Percentiles rank a stretch among this genome's conserved stretches.
Evolutionary conservation across 441 rosid species (phyloP).

Genomic region (Isatis lusitanica): DNA sequence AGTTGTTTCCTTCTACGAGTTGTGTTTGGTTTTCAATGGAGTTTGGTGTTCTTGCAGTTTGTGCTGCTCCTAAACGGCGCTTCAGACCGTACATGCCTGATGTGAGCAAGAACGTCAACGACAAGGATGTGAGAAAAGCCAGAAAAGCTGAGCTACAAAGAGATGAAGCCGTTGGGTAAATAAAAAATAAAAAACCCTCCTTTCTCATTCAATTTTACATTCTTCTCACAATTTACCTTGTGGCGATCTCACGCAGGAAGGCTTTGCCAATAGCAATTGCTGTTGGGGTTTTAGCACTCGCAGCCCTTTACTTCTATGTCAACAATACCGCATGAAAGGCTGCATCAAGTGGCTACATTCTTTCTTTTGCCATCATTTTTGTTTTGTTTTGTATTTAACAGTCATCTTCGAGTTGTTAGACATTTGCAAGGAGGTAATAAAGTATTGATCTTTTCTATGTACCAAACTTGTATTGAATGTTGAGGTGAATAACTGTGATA

Average conservation of each 20-base stretch:
- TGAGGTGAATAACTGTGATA: neutral
- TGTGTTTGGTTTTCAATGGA: neutral
- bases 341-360: neutral
- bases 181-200: neutral
- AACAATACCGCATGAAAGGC: constrained; percentile 44
- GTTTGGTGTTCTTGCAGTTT: constrained; percentile 51
- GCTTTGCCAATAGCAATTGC: constrained; percentile 74
- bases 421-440: neutral
- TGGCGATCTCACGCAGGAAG: constrained; percentile 45
- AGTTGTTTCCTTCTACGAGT: neutral
- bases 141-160: constrained; percentile 68
- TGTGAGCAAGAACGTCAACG: constrained; percentile 62
- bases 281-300: constrained; percentile 65
- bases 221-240: neutral
- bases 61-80: constrained; percentile 94
- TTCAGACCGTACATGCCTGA: constrained; percentile 64
- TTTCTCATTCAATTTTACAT: neutral
- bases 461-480: constrained; percentile 12
- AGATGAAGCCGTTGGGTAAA: constrained; percentile 75
- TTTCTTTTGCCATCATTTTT: constrained; percentile 12
- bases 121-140: constrained; percentile 59
- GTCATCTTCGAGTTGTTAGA: constrained; percentile 6
- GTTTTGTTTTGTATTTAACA: constrained; percentile 9
- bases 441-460: constrained; percentile 24
- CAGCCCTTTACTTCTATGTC: constrained; percentile 78